Evolutionary conservation across 1,284 basidiomycete genomes (phyloP), one percentile per base, ranked within the genome.

Genomic region (Volvariella surrecta): DNA sequence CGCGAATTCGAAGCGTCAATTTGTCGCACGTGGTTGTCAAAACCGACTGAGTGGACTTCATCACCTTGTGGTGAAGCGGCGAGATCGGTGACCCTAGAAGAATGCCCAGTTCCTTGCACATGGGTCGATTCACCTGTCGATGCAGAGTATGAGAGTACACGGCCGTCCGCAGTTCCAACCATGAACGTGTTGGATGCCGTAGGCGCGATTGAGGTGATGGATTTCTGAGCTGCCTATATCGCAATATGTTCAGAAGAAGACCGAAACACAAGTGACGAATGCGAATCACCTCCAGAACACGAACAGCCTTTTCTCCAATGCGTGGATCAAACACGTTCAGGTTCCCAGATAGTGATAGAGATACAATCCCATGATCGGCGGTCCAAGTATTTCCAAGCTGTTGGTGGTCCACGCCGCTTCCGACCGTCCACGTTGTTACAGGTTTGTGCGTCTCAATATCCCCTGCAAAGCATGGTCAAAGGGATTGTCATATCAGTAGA

Each of bases 381-480:
- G 76, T 84, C 79, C 87, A 96, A 13, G 82, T 78, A 51, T 89
- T 89, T 31, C 95, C 95, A 39, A 94, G 81, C 67, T 98, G 95
- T 57, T 95, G 91, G 51, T 82, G 63, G 35, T 70, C 63, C 21
- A 92, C 63, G 9, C 78, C 82, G 37, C 76, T 64, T 9, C 89
- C 89, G 24, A 92, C 59, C 0, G 71, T 72, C 79, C 83, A 94
- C 1, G 76, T 78, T 20, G 73, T 76, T 7, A 76, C 64, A 2
- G 76, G 71, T 57, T 89, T 84, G 45, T 71, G 70, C 0, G 79
- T 73, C 54, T 83, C 77, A 0, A 84, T 78, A 51, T 95, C 89
- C 92, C 89, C 87, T 90, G 45, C 37, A 21, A 24, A 10, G 43
- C 6, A 37, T 4, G 17, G 19, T 24, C 38, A 44, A 7, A n/a